Evolutionary conservation across 306 rosid species (phyloP), one percentile per base, ranked within the genome.

Genomic region (Cicer judaicum): DNA sequence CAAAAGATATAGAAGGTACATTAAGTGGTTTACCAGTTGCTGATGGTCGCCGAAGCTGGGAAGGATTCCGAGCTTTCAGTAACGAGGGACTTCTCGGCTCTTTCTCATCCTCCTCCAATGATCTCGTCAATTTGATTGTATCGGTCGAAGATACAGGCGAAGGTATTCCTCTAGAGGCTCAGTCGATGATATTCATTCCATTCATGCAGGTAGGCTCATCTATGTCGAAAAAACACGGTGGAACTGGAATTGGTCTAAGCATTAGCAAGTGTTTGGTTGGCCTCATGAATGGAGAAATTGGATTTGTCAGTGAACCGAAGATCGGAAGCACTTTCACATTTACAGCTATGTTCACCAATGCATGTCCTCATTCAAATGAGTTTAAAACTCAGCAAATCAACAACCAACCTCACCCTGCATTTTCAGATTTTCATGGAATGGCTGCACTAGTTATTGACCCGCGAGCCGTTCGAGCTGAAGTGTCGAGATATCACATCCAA

Each of bases 71-170:
- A 71, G 75, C 82, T 68, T 81, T 87, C 64, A 77, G 78, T 73
- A 89, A 81, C 75, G 96, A 94, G 48, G 92, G 86, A 46, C 79
- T 85, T n/a, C 66, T 82, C 41, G 83, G 80, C 67, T 83, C 78
- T 56, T 83, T 87, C 83, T 72, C 88, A 16, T 79, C 91, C 19
- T 77, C 88, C 42, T 79, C 90, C 54, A 76, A 84, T 38, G 88
- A 90, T 69, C 88, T 70, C 62, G 76, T 92, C 76, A 89, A 84
- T 66, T 79, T 94, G 64, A 89, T 94, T 75, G 93, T 94, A 64
- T 94, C 97, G 7, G 99, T 94, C 42, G 99, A 94, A 82, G 99
- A 94, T 84, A 94, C 99, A 0, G 99, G 99, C n/a, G 93, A 80
- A 16, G 99, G 99, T 50, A 94, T 94, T 76, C 99, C 99, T 57